Conservation (phyloP, 2,329 filamentous ascomycete species). For the Trichophyton schoenleinii region DNA sequence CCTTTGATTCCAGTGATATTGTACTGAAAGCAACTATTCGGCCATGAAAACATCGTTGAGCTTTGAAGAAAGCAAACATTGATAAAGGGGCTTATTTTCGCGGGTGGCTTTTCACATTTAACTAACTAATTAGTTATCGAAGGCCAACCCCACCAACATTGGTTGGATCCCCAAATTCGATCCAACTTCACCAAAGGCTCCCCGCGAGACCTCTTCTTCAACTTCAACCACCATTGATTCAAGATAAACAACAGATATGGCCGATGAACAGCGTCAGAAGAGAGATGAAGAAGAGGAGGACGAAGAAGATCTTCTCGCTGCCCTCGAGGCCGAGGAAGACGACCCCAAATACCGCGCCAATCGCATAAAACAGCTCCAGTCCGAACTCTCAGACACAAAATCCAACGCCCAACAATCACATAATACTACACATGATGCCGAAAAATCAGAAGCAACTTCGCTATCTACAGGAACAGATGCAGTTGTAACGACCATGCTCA, state of each 20-base stretch:
- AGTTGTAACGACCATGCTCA: constrained; percentile 14
- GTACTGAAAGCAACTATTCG: not conserved
- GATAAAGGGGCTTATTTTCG: not conserved
- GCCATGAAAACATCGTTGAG: not conserved
- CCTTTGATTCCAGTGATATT: not conserved
- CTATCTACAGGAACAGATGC: constrained; percentile 9
- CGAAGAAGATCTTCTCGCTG: constrained; percentile 49
- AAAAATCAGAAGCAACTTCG: not conserved
- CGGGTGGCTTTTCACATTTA: not conserved
- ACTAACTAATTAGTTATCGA: too few relatives aligned
- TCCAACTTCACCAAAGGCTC: not conserved
- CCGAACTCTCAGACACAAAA: constrained; percentile 39
- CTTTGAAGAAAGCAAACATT: not conserved
- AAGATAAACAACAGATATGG: not conserved
- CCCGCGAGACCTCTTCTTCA: not conserved
- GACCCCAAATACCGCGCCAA: constrained; percentile 44
- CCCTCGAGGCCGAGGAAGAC: constrained; percentile 39
- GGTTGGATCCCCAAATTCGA: not conserved
- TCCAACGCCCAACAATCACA: constrained; percentile 34
- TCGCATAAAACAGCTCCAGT: constrained; percentile 48
- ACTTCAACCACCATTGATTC: not conserved
- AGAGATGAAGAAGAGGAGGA: constrained; percentile 28
- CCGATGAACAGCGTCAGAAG: not conserved
- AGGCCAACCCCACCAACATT: not conserved
- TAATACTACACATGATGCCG: constrained; percentile 4